Evolutionary conservation across 1,139 yeast species (phyloP).

Genomic region (Candida neerlandica): DNA sequence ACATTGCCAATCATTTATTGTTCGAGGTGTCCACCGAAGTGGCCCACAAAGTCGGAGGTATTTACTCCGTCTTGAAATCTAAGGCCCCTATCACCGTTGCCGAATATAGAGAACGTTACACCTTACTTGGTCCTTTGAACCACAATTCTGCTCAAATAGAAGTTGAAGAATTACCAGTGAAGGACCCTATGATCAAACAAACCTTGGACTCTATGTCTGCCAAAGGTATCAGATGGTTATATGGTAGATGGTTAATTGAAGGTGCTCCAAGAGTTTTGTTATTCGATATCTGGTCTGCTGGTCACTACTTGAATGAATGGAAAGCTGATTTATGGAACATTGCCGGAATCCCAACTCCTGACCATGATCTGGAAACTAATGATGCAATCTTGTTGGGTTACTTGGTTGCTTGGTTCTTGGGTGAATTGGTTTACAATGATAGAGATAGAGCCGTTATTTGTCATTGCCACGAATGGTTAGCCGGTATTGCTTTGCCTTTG

Average conservation of each 20-base stretch:
- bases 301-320: constrained; percentile 81
- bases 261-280: constrained; percentile 94
- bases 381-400: constrained; percentile 93
- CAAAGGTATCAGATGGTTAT: constrained; percentile 80
- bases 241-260: constrained; percentile 96
- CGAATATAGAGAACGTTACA: constrained; percentile 87
- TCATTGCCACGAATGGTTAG: constrained; percentile 98
- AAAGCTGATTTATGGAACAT: constrained; percentile 88
- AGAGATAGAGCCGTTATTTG: constrained; percentile 85
- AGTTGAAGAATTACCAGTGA: constrained; percentile 83
- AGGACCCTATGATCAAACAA: constrained; percentile 59
- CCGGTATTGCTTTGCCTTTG: constrained; percentile 92
- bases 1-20: constrained; percentile 77
- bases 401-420: constrained; percentile 95
- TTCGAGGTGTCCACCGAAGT: constrained; percentile 98
- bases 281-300: constrained; percentile 82
- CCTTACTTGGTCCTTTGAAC: constrained; percentile 85
- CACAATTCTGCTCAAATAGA: constrained; percentile 84
- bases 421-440: constrained; percentile 85
- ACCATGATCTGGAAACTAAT: constrained; percentile 82
- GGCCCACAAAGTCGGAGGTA: constrained; percentile 97
- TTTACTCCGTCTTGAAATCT: constrained; percentile 92
- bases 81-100: constrained; percentile 97
- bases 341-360: constrained; percentile 93
- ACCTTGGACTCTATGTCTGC: constrained; percentile 74